Evolutionary conservation across 768 basidiomycete genomes (phyloP).

Genomic region (Kwoniella botswanensis): DNA sequence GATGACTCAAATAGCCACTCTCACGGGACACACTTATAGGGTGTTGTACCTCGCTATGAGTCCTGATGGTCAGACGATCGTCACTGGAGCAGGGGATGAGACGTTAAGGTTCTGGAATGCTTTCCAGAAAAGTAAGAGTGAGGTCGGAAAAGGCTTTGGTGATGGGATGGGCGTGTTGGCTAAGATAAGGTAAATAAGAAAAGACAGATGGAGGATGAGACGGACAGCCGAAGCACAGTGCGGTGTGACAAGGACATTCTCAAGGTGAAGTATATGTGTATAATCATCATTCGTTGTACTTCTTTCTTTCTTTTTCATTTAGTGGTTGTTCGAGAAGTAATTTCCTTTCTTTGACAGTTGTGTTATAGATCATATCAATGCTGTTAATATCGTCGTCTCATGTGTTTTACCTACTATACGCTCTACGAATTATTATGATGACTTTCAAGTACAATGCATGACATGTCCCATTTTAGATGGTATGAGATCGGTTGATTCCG

Average conservation of each 20-base stretch:
- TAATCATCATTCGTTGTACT: not conserved
- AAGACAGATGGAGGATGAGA: not conserved
- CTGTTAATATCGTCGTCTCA: not conserved
- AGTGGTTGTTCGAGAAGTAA: not conserved
- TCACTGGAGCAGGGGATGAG: conserved; percentile 97
- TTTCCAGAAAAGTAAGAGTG: conserved; percentile 61
- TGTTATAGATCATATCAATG: not conserved
- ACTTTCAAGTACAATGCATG: not conserved
- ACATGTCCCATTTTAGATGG: not conserved
- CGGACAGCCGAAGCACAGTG: not conserved
- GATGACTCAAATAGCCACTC: conserved; percentile 89
- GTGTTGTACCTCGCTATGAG: conserved; percentile 97
- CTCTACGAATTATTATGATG: not conserved
- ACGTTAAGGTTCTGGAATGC: conserved; percentile 97
- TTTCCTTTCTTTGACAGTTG: not conserved
- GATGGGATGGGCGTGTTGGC: conserved; percentile 20
- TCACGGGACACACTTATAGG: conserved; percentile 92
- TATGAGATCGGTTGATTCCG: not conserved
- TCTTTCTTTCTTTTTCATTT: not conserved
- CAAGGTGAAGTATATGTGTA: not conserved
- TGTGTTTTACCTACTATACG: not conserved
- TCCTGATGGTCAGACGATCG: conserved; percentile 96
- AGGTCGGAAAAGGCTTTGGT: conserved; percentile 4
- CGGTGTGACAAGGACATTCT: not conserved
- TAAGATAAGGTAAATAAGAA: conserved; percentile 16